Conservation (phyloP, 345 rosid species). For the Ceriops decandra region DNA sequence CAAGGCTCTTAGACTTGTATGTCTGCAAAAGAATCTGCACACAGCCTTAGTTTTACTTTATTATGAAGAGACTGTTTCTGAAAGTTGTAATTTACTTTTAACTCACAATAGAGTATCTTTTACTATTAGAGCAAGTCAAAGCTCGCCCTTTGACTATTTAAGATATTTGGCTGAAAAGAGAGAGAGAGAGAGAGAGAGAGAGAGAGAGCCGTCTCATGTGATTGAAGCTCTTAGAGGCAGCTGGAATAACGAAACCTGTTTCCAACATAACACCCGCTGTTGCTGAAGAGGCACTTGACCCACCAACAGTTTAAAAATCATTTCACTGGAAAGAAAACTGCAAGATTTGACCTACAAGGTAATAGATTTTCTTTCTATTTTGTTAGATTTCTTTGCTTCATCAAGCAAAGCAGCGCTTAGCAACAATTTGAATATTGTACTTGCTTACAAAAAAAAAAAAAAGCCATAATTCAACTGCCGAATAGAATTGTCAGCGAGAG, state of each 20-base stretch:
- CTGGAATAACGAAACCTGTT: constrained; percentile 51
- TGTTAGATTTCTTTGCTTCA: not conserved
- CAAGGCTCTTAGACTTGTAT: too few relatives aligned
- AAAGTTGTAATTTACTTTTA: too few relatives aligned
- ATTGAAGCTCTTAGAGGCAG: constrained; percentile 42
- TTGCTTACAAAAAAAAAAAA: not conserved
- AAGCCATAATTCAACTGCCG: constrained; percentile 26
- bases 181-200: not conserved
- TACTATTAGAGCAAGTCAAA: too few relatives aligned
- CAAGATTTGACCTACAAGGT: constrained; percentile 59
- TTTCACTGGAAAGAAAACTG: constrained; percentile 63
- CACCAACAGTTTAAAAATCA: constrained; percentile 45
- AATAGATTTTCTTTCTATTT: not conserved
- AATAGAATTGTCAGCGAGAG: constrained; percentile 42
- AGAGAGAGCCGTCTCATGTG: not conserved
- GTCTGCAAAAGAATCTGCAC: too few relatives aligned
- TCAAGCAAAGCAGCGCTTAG: too few relatives aligned
- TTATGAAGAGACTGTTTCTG: not conserved
- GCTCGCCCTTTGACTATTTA: too few relatives aligned
- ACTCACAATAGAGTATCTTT: too few relatives aligned
- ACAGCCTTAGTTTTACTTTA: not conserved
- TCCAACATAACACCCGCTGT: constrained; percentile 52
- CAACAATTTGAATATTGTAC: too few relatives aligned
- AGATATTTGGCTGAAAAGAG: too few relatives aligned
- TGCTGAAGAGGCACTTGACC: constrained; percentile 81